Conservation (phyloP, 2,329 filamentous ascomycete species). For the Rhexocercosporidium sp. region DNA sequence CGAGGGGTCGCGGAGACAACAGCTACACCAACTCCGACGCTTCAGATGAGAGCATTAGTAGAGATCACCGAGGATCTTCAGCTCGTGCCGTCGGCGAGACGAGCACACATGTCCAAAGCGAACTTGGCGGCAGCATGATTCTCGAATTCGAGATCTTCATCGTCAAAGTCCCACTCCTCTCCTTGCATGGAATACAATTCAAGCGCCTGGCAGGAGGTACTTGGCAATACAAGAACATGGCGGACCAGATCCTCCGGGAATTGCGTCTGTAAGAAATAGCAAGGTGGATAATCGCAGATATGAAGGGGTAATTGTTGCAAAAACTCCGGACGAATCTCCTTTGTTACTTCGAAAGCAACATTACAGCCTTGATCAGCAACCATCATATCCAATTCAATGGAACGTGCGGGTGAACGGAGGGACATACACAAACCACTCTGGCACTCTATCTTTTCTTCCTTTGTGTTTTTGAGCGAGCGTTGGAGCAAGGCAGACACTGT, state of each 20-base stretch:
- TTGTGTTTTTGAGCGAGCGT: conserved; percentile 7
- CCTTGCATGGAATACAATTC: conserved; percentile 95
- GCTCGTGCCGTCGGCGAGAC: conserved; percentile 80
- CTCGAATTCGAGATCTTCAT: conserved; percentile 96
- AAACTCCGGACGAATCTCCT: conserved; percentile 27
- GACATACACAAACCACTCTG: not conserved
- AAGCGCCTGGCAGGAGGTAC: conserved; percentile 95
- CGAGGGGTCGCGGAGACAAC: conserved; percentile 60
- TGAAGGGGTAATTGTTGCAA: conserved; percentile 5
- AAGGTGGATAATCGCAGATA: not conserved
- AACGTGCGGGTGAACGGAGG: not conserved
- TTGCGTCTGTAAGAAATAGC: conserved; percentile 67
- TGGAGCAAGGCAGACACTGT: conserved; percentile 12
- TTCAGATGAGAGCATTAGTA: conserved; percentile 75
- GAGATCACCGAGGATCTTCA: conserved; percentile 56
- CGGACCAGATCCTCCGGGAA: conserved; percentile 89
- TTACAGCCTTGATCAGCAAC: conserved; percentile 14
- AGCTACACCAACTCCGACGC: conserved; percentile 88
- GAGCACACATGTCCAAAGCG: conserved; percentile 88
- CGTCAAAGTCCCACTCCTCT: conserved; percentile 93
- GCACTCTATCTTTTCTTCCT: conserved; percentile 14
- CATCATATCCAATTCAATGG: conserved; percentile 16
- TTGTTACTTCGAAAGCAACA: conserved; percentile 20
- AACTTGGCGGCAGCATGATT: conserved; percentile 82
- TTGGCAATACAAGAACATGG: conserved; percentile 99